Base-by-base conservation (phyloP, 1,284 basidiomycete genomes). In the Austroboletus novae-zelandiae region DNA sequence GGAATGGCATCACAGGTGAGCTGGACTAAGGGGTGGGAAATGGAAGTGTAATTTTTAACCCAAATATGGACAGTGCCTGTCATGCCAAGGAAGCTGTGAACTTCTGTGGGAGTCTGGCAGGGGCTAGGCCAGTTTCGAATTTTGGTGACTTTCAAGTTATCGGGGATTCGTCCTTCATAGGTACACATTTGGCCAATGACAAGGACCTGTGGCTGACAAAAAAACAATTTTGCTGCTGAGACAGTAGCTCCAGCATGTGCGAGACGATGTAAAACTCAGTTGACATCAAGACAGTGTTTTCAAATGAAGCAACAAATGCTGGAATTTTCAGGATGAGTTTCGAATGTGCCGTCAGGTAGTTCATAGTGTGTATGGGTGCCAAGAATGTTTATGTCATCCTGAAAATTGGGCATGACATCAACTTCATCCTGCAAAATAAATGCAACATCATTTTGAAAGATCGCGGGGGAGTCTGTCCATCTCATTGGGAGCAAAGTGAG, bases 391-490 rank as follows among this genome's bases (percentile, higher is more conserved):
- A 51, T 15, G 45, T 52, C 31, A 51, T 47, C 32, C 34, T 42
- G 15, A 37, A 55, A 45, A 47, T 51, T 49, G 31, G 47, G 13
- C 66, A 66, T n/a, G 4, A 47, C 13, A 5, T 51, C 27, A n/a
- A 74, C 72, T 43, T 75, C 64, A 4, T 56, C 52, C 32, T 69
- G 60, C 0, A 76, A 55, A 29, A 72, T 72, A 44, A 62, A 66
- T 0, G 62, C 65, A 1, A 74, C 57, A 67, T 73, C 14, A 11
- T 29, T 29, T 29, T 29, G 29, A 10, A 29, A 51, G 1, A 40
- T 15, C 0, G 40, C 9, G 1, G 31, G 45, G 0, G 35, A 48
- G 44, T 75, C 73, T 0, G 71, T 73, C 63, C 64, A 75, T 0
- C 74, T 72, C 70, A 71, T 72, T 0, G 71, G 73, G 0, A 74